Evolutionary conservation across 306 rosid genomes (phyloP).

Genomic region (Cicer bijugum): DNA sequence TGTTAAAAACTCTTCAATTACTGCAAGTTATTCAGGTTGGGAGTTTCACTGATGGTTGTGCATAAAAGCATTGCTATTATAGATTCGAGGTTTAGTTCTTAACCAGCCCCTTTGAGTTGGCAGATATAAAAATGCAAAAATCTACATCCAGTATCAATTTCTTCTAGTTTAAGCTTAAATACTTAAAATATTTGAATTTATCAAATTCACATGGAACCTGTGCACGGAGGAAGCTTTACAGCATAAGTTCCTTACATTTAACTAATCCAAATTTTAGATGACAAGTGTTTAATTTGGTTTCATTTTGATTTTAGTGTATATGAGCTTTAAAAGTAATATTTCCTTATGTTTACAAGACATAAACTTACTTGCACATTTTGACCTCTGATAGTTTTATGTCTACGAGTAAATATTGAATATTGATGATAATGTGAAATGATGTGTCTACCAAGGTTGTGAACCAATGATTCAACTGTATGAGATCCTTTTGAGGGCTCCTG

Average conservation of each 20-base stretch:
- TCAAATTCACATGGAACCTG: not conserved
- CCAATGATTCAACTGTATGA: constrained; percentile 80
- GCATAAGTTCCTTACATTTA: constrained; percentile 2
- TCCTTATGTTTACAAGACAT: not conserved
- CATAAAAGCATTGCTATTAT: constrained; percentile 20
- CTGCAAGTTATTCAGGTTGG: constrained; percentile 9
- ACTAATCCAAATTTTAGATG: constrained; percentile 2
- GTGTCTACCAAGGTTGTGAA: constrained; percentile 61
- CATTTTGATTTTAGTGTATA: constrained; percentile 20
- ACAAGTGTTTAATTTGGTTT: constrained; percentile 15
- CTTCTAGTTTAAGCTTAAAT: constrained; percentile 16
- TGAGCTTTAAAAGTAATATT: not conserved
- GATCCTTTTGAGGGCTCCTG: constrained; percentile 81
- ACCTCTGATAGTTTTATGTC: constrained; percentile 33
- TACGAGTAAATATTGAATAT: constrained; percentile 12
- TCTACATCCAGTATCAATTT: not conserved
- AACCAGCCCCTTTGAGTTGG: not conserved
- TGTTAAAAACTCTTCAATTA: constrained; percentile 14
- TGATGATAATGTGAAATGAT: constrained; percentile 35
- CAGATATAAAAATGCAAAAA: not conserved
- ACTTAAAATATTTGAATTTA: not conserved
- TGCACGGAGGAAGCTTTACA: not conserved
- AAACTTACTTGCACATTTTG: constrained; percentile 6
- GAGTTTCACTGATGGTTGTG: constrained; percentile 14
- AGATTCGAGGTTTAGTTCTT: constrained; percentile 19